Percentiles rank a stretch among this genome's conserved stretches.
phyloP scores from a whole-genome alignment of 73 alveolate genomes.

The Paramecium sexaurelia region DNA sequence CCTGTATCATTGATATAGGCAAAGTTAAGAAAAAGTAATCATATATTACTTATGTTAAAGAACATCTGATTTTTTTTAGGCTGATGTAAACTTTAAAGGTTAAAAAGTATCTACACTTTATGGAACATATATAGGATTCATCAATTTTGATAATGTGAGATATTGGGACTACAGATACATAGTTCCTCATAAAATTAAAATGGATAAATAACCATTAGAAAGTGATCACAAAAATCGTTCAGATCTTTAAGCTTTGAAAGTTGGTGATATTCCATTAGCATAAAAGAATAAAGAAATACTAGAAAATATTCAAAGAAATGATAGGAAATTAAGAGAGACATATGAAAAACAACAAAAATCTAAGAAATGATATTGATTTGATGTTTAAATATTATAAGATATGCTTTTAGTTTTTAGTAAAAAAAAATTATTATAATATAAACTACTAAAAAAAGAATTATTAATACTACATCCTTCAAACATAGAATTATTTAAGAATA shows the following conservation, averaged over 20 bases:
- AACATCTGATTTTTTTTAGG: constrained; percentile 89
- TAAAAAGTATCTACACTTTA: constrained; percentile 72
- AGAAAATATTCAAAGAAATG: constrained; percentile 75
- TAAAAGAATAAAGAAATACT: constrained; percentile 81
- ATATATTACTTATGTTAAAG: background rate
- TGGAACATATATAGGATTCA: constrained; percentile 94
- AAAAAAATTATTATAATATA: too few species aligned
- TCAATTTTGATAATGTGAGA: constrained; percentile 93
- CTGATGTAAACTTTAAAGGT: constrained; percentile 71
- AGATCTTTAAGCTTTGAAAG: constrained; percentile 63
- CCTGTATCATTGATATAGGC: constrained; percentile 73
- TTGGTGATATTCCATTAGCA: constrained; percentile 84
- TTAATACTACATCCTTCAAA: too few species aligned
- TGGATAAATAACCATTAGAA: constrained; percentile 67
- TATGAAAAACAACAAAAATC: constrained; percentile 14
- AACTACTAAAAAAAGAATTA: too few species aligned
- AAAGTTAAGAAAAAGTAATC: constrained; percentile 63
- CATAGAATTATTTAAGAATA: too few species aligned
- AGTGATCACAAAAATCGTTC: constrained; percentile 71
- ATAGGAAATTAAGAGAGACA: constrained; percentile 60
- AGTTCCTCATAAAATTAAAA: constrained; percentile 71
- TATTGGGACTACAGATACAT: constrained; percentile 93
- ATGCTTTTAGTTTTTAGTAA: too few species aligned
- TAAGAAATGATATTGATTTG: background rate
- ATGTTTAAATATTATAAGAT: background rate